Evolutionary conservation across 352 stramenopile species (phyloP), one percentile per base, ranked within the genome.

Genomic region (Pythium phragmitis): DNA sequence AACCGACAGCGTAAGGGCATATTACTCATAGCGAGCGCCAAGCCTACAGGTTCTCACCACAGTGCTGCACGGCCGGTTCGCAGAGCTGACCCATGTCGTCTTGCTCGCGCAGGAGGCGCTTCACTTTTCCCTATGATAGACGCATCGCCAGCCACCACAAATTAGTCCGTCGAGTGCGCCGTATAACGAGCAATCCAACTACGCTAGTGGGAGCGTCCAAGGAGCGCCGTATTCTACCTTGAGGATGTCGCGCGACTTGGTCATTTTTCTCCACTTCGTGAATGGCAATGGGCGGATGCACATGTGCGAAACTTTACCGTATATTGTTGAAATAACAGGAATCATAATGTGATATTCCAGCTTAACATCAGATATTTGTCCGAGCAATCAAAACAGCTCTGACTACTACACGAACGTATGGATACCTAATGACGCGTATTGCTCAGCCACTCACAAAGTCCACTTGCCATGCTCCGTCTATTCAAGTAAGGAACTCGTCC

Each of bases 21-120:
- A 13, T 2, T 43, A 7, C 7, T 12, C 5, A 8, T 3, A 56
- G 23, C n/a, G 8, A 39, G 1, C 7, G 34, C 6, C 30, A 34
- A 13, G 9, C n/a, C 8, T 13, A 13, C 7, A 57, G 30, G 26
- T 4, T 28, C 47, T 48, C 50, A 89, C 80, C 72, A 57, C 70
- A 87, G 43, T 69, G 71, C 17, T 80, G 46, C 48, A 83, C 67
- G 6, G 80, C 79, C 16, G 69, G 64, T 16, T 91, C 80, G 42
- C 62, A 71, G 55, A 91, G 70, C 75, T 88, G 78, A 2, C 82
- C 82, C 78, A 89, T 89, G 69, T 89, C 82, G 57, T 87, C 80
- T 50, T 88, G 76, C 26, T 83, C 77, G 41, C 74, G 76, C 42
- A 91, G 72, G 39, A 91, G 53, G 30, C 76, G 76, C 80, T 89